These are phyloP conservation scores for Epichloe sibirici DNA, from an alignment of 2,329 filamentous ascomycete species.

Conservation along the genomic window DNA sequence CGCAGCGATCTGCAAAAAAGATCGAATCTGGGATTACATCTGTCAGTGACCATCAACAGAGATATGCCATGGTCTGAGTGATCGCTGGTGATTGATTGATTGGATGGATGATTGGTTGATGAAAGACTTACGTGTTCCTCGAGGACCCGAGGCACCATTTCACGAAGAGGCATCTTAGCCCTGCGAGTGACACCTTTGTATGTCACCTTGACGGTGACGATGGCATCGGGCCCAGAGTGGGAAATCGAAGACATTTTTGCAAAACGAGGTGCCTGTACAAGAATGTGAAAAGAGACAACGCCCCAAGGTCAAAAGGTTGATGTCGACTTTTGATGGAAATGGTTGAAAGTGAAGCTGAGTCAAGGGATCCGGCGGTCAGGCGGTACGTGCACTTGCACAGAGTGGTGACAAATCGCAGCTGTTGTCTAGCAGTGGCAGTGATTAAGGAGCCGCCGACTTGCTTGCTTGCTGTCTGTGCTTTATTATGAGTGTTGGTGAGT, in stretches of 20 bases:
- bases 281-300: background rate
- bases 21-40: conserved; percentile 18
- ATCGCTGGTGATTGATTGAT: background rate
- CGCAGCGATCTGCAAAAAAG: conserved; percentile 23
- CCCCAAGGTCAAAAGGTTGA: background rate
- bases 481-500: background rate
- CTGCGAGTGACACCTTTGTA: conserved; percentile 65
- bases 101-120: background rate
- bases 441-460: background rate
- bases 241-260: conserved; percentile 17
- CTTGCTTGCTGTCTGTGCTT: background rate
- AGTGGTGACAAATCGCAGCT: conserved; percentile 2
- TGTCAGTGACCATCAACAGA: background rate
- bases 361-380: background rate
- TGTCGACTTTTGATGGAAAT: background rate
- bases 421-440: background rate
- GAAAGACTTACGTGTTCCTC: conserved; percentile 65
- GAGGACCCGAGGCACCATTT: conserved; percentile 62
- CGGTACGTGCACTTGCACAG: background rate
- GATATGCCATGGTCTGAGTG: background rate
- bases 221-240: conserved; percentile 15
- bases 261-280: background rate
- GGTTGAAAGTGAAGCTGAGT: background rate
- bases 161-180: conserved; percentile 80
- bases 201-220: conserved; percentile 74